Evolutionary conservation across 2,329 filamentous ascomycete genomes (phyloP), one percentile per base, ranked within the genome.

Genomic region (Trichoderma hamatum): DNA sequence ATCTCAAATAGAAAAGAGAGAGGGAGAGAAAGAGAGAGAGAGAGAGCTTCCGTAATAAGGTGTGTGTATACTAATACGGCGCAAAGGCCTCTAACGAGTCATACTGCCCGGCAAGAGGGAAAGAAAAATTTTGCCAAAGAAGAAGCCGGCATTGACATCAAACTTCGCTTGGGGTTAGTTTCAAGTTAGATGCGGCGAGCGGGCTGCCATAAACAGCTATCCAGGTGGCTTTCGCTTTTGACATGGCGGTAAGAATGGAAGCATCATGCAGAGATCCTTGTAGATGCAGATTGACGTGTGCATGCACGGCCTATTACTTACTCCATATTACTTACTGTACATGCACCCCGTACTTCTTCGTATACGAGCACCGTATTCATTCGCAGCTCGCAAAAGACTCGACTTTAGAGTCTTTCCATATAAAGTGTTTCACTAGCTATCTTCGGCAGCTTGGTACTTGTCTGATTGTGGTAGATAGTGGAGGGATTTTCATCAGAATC

Each of bases 271-370:
- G 51, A 55, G 51, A 65, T 24, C 63, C 63, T 56, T 59, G 63
- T 51, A 67, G 54, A 67, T 59, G 63, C 54, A 67, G 63, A 46
- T 67, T 59, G 63, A 67, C 63, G 63, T 59, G 54, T 67, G 63
- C 54, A 67, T 67, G 63, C 63, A 67, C 26, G 21, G 13, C 54
- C 56, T 51, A 67, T 59, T 51, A 67, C 49, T 39, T 58, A 66
- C 63, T 59, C 54, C 63, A 67, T 59, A 30, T 51, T 65, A 43
- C 51, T 26, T 46, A 43, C 39, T 9, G 34, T 39, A 32, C 51
- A 32, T 43, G 54, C n/a, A n/a, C n/a, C 26, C 26, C 26, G 19
- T n/a, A 43, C 39, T 43, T n/a, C 5, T 43, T 43, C 39, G 39
- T 43, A 43, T 43, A 43, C 39, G 39, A n/a, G 39, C n/a, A 4